A percentile compares a stretch with the other conserved stretches of the same genome.
These are phyloP conservation scores for Angophora floribunda DNA, from an alignment of 345 rosid species.

Conservation along the genomic window DNA sequence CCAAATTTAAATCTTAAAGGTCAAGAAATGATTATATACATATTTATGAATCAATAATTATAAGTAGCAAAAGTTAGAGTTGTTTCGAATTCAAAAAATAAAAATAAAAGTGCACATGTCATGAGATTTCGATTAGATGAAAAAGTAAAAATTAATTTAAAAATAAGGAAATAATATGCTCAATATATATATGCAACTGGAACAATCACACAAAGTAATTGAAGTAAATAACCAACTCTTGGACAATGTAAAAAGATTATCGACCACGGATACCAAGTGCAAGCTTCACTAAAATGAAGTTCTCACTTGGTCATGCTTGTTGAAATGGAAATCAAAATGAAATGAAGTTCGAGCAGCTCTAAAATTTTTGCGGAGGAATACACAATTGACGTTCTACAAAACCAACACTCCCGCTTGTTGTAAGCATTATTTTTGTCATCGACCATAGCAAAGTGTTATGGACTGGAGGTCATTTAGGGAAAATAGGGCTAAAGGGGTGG, in stretches of 20 bases:
- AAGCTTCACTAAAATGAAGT: not conserved
- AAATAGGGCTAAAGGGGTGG: not conserved
- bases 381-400: not conserved
- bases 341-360: not conserved
- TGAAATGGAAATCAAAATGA: not conserved
- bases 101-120: not conserved
- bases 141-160: not conserved
- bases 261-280: accelerated
- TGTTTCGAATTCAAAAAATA: not conserved
- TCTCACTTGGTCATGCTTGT: not conserved
- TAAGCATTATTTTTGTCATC: not conserved
- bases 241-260: not conserved
- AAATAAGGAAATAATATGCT: not conserved
- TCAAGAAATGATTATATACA: not conserved
- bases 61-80: not conserved
- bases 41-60: not conserved
- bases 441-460: accelerated
- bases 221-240: not conserved
- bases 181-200: too few relatives aligned
- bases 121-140: not conserved
- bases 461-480: not conserved
- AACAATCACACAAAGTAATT: not conserved
- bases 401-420: not conserved
- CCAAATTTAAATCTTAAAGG: not conserved
- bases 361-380: not conserved